Base-by-base conservation (phyloP, 2,329 filamentous ascomycete genomes). In the Fusarium cyanostomum region DNA sequence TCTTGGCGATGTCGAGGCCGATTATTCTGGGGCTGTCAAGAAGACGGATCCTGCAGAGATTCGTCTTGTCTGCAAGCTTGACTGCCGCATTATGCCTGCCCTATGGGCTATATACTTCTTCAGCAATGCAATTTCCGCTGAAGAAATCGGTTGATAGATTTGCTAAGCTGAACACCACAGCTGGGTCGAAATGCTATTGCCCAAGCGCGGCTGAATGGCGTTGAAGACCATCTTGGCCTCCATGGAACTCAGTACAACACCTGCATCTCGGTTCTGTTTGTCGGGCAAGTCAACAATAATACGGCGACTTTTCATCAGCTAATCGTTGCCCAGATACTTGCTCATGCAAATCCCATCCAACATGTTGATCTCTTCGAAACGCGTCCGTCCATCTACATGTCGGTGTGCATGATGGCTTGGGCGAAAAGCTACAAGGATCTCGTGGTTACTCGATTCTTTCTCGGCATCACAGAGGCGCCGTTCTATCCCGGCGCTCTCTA, bases 151-250 rank as follows among this genome's bases (percentile, higher is more conserved):
- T 0, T n/a, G 2, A 1, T 7, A 1, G 3, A 16, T 35, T 12
- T 15, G 8, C 6, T 49, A 8, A 43, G 4, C n/a, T 30, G 8
- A 37, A 9, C 0, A 12, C n/a, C 5, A 4, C 27, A 75, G 70
- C 72, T 82, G n/a, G 82, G 85, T 60, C 74, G 81, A 13, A 84
- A 84, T 53, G 83, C 86, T 39, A 85, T 87, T 64, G 84, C 85
- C 3, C 82, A 84, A 18, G 85, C 85, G 4, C 77, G 80, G 16
- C 68, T 88, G 28, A 81, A 84, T 53, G 82, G 82, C 1, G 71
- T 88, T 4, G 80, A 85, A 45, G 76, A 80, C 9, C 82, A 87
- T 42, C 72, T 88, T 2, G 73, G 77, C 3, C 73, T 87, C 42
- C 72, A 72, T 1, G 80, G 79, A 7, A 57, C 54, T 3, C 64